phyloP scores from a whole-genome alignment of 1,284 basidiomycete species.

The Gastroboletus turbinatus region DNA sequence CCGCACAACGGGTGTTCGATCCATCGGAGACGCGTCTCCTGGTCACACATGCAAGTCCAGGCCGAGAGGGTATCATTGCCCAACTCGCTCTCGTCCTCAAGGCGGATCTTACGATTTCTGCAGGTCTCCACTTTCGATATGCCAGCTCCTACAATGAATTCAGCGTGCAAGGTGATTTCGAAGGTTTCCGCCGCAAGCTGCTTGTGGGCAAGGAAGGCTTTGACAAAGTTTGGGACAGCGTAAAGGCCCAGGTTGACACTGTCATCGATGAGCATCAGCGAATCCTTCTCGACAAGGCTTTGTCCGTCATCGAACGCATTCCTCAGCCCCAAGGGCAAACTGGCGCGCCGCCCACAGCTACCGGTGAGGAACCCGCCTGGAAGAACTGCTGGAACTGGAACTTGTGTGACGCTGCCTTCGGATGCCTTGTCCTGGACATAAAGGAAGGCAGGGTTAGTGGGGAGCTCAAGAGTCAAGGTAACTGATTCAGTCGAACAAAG shows the following conservation, averaged over 20 bases:
- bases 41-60: constrained; percentile 90
- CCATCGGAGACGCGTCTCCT: constrained; percentile 92
- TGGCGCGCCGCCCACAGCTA: constrained; percentile 52
- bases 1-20: constrained; percentile 92
- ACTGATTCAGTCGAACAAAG: constrained; percentile 17
- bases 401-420: constrained; percentile 91
- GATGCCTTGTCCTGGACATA: constrained; percentile 84
- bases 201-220: constrained; percentile 79
- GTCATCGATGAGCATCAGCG: constrained; percentile 93
- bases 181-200: constrained; percentile 86
- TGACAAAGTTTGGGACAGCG: constrained; percentile 91
- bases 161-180: constrained; percentile 87
- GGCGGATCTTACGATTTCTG: constrained; percentile 92
- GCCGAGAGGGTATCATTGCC: constrained; percentile 89
- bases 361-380: constrained; percentile 85
- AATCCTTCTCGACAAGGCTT: constrained; percentile 85
- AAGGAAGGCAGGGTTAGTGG: constrained; percentile 90
- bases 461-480: constrained; percentile 91
- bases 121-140: constrained; percentile 97
- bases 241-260: constrained; percentile 88
- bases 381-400: constrained; percentile 99
- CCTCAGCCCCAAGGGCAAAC: constrained; percentile 62
- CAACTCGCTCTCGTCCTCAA: constrained; percentile 90
- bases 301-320: constrained; percentile 81
- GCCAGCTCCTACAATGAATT: constrained; percentile 97